Evolutionary conservation across 164 flowering plant species (phyloP), one percentile per base, ranked within the genome.

Genomic region (Amborella trichopoda): DNA sequence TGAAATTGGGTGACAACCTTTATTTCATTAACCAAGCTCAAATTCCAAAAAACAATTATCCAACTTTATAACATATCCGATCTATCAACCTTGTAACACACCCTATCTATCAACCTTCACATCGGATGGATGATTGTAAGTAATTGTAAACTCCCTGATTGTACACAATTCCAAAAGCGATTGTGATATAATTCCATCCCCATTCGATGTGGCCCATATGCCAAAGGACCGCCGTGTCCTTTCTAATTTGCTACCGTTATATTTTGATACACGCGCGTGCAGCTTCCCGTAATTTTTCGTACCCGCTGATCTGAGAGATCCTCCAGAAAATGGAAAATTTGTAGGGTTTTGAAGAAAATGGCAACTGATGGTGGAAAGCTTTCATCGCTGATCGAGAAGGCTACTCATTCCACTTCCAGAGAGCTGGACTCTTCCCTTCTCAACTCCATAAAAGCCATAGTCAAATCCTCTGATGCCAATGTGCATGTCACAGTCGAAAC

Each of bases 351-450:
- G 41, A 20, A 19, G 22, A 37, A 20, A 44, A 26, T 30, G 42
- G 52, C 53, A 33, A 54, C 55, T 50, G 57, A 78, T 48, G 45
- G 67, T 54, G 39, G 51, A 49, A 68, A 66, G 62, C 75, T 69
- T 25, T 63, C 59, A 55, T 62, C 61, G 17, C 53, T 91, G 53
- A 87, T 91, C 9, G 94, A 84, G 50, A 87, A 67, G 56, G 96
- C 95, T 12, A 79, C 85, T n/a, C 63, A 74, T 43, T 77, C 96
- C 3, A 79, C 83, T 3, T 72, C 66, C 24, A 48, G 64, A 33
- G 86, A 78, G 51, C 68, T 88, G 1, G 86, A 91, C 26, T 82
- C 81, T 6, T 84, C 86, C 25, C 73, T 82, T 45, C 80, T 87
- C 61, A 80, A 77, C 54, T 67, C 96, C 45, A 82, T 91, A 56